These are phyloP conservation scores for Cenchrus americanus DNA, from an alignment of 176 grass and related monocot species.

Conservation along the genomic window DNA sequence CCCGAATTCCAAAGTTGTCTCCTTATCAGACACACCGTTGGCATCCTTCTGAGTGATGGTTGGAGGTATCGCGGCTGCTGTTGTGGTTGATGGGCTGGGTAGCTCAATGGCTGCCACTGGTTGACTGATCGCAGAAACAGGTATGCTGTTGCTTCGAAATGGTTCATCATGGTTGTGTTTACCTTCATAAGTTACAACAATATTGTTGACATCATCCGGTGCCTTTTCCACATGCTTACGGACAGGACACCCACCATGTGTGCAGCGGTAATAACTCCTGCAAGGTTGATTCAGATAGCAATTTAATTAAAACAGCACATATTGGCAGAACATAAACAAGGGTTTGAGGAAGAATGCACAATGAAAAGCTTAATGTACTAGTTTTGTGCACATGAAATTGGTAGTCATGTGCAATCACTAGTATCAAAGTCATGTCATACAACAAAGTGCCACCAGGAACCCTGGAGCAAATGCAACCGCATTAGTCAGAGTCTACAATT, in stretches of 20 bases:
- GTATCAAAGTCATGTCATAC: background rate
- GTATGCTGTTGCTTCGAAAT: constrained; percentile 44
- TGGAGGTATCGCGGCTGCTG: constrained; percentile 42
- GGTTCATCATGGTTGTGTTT: constrained; percentile 90
- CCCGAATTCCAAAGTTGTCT: constrained; percentile 55
- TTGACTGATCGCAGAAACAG: constrained; percentile 41
- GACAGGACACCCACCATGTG: constrained; percentile 90
- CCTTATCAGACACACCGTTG: constrained; percentile 19
- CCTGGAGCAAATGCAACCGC: background rate
- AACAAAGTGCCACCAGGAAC: background rate
- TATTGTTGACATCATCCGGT: constrained; percentile 74
- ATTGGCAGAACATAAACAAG: constrained; percentile 28
- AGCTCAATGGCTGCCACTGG: constrained; percentile 40
- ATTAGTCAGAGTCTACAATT: background rate
- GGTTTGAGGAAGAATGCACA: constrained; percentile 1
- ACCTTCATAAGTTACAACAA: constrained; percentile 96
- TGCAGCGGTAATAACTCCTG: constrained; percentile 99
- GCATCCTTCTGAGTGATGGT: constrained; percentile 44
- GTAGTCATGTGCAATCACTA: background rate
- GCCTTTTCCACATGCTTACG: constrained; percentile 97
- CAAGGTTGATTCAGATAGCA: constrained; percentile 36
- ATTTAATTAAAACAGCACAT: constrained; percentile 32
- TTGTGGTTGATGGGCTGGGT: constrained; percentile 10
- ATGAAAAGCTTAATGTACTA: constrained; percentile 9
- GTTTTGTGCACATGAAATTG: background rate